Conservation (phyloP, 768 basidiomycete species). For the Phylloporus arenicola region DNA sequence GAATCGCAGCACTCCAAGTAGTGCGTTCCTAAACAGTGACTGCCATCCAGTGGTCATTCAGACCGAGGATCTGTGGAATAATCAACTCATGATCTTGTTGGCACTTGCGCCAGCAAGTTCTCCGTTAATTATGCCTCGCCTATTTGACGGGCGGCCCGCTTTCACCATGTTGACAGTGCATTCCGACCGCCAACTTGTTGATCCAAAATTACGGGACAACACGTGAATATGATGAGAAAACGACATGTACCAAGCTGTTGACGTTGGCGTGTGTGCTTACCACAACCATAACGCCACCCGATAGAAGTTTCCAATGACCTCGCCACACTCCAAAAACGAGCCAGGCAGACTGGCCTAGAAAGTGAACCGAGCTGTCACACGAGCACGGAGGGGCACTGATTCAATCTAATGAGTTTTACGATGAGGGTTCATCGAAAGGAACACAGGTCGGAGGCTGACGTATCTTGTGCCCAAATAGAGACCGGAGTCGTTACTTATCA, state of each 20-base stretch:
- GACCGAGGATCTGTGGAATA: not conserved
- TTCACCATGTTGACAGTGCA: not conserved
- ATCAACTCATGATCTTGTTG: not conserved
- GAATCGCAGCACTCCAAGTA: not conserved
- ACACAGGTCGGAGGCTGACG: not conserved
- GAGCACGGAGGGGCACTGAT: not conserved
- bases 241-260: conserved; percentile 1
- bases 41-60: not conserved
- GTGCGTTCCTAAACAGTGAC: not conserved
- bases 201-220: not conserved
- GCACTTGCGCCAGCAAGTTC: not conserved
- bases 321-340: conserved; percentile 3
- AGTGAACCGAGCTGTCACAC: conserved; percentile 1
- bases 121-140: not conserved
- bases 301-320: not conserved
- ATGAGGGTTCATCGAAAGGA: not conserved
- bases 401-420: not conserved
- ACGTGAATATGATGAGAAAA: not conserved
- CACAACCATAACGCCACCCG: not conserved
- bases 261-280: conserved; percentile 11
- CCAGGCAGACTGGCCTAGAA: not conserved
- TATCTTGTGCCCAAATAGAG: not conserved
- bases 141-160: not conserved
- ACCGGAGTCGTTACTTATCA: not conserved
- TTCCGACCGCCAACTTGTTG: conserved; percentile 1